Evolutionary conservation across 2,329 filamentous ascomycete species (phyloP), one percentile per base, ranked within the genome.

Genomic region (Pseudogymnoascus pannorum): DNA sequence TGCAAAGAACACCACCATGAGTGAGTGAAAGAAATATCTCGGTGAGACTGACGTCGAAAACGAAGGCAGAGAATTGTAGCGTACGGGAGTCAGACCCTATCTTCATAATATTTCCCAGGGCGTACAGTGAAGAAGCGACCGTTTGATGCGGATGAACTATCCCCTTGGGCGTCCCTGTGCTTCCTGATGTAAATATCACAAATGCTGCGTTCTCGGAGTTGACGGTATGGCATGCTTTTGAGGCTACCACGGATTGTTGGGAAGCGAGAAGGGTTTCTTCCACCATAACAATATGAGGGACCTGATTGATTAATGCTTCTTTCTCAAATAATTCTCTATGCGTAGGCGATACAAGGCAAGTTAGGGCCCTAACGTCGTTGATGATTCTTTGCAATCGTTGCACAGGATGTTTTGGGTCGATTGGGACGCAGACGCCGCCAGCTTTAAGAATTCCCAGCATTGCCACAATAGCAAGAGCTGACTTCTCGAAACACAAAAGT

Each of bases 391-490:
- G 24, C 8, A 57, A 29, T 29, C 51, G 51, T 29, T 29, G 24
- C 14, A 16, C 61, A 7, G 70, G 69, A 31, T 71, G 65, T 12
- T 54, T 64, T 9, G 70, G 64, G 51, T 71, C 67, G 11, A 72
- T 36, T 11, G 70, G 65, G 18, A 73, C 67, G 18, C 67, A 71
- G 9, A 68, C 67, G 29, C 64, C 69, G 1, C 70, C 70, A n/a
- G 67, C 65, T 61, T 68, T 69, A 8, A 69, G 26, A 8, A 72
- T 62, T 14, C 62, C 68, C 14, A 72, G 62, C 64, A 71, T 68
- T 14, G 66, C 66, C 3, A 72, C 64, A 18, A 69, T 63, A n/a
- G 68, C 62, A 51, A 63, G 70, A n/a, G 33, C 26, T 2, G 65
- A 66, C 58, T 69, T 69, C 12, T 67, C 64, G 22, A 68, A 67